Percentiles rank a stretch among this genome's conserved stretches.
These are phyloP conservation scores for Paxillus rubicundulus DNA, from an alignment of 768 basidiomycete species.

Conservation along the genomic window DNA sequence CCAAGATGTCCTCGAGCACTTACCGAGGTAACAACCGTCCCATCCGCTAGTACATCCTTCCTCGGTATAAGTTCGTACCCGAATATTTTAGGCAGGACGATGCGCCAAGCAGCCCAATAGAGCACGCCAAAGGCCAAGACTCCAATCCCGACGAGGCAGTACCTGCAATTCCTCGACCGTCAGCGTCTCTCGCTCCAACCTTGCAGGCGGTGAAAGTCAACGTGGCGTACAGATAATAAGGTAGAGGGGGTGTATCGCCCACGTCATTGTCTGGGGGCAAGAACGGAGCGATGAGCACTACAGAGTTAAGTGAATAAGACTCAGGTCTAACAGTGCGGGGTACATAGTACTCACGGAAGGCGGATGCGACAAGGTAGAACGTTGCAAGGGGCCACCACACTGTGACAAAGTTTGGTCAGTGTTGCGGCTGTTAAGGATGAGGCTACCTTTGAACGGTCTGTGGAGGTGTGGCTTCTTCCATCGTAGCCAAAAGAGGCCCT, in stretches of 20 bases:
- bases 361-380: slow-evolving; percentile 51
- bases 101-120: slow-evolving; percentile 56
- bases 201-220: neutral
- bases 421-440: too few relatives aligned
- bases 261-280: slow-evolving; percentile 51
- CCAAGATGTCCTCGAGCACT: slow-evolving; percentile 15
- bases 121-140: slow-evolving; percentile 45
- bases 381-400: slow-evolving; percentile 57
- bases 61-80: slow-evolving; percentile 45
- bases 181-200: neutral
- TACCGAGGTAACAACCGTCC: slow-evolving; percentile 53
- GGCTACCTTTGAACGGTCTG: slow-evolving; percentile 55
- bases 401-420: slow-evolving; percentile 7
- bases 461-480: slow-evolving; percentile 45
- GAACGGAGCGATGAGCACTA: slow-evolving; percentile 59
- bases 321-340: fast-evolving
- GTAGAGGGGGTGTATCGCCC: slow-evolving; percentile 59
- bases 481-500: slow-evolving; percentile 57
- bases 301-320: neutral
- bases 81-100: slow-evolving; percentile 47
- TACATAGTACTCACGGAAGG: slow-evolving; percentile 42
- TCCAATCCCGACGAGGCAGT: slow-evolving; percentile 52
- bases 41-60: slow-evolving; percentile 51
- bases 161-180: slow-evolving; percentile 31
- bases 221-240: slow-evolving; percentile 48